Evolutionary conservation across 2,329 filamentous ascomycete genomes (phyloP).

Genomic region (Diaporthe sp.): DNA sequence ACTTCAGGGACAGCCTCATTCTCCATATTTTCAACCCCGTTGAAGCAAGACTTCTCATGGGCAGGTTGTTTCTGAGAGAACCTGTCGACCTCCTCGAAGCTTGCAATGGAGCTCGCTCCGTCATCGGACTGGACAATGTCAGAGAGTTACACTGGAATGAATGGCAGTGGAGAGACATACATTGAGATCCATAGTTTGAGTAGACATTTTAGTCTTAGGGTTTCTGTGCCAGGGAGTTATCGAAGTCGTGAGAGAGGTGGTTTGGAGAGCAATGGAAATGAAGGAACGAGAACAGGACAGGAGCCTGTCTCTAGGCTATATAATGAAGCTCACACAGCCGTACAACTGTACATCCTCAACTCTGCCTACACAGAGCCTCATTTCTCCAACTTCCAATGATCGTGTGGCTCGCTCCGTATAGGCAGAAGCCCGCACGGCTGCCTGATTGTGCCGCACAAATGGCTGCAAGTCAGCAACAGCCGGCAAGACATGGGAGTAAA

Average conservation of each 20-base stretch:
- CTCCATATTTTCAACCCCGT: neutral
- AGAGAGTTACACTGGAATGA: neutral
- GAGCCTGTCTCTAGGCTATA: neutral
- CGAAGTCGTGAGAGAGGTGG: neutral
- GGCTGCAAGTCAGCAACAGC: neutral
- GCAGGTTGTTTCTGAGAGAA: conserved; percentile 38
- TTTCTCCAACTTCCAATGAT: neutral
- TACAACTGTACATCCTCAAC: too few relatives aligned
- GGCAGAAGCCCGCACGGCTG: neutral
- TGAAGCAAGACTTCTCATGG: neutral
- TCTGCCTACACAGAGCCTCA: conserved; percentile 3
- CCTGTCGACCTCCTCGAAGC: conserved; percentile 48
- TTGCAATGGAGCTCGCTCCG: conserved; percentile 47
- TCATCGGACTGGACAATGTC: conserved; percentile 38
- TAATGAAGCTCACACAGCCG: neutral
- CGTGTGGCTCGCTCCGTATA: neutral
- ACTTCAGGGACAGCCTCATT: conserved; percentile 54
- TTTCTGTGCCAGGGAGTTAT: neutral
- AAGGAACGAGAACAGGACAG: neutral
- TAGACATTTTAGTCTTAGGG: neutral
- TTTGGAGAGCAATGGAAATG: neutral
- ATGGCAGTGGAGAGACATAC: neutral
- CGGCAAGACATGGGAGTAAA: neutral
- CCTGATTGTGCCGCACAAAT: neutral
- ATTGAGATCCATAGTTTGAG: neutral